Evolutionary conservation across 225 moss, liverwort and hornwort species (phyloP).

Genomic region (Asterella californica): DNA sequence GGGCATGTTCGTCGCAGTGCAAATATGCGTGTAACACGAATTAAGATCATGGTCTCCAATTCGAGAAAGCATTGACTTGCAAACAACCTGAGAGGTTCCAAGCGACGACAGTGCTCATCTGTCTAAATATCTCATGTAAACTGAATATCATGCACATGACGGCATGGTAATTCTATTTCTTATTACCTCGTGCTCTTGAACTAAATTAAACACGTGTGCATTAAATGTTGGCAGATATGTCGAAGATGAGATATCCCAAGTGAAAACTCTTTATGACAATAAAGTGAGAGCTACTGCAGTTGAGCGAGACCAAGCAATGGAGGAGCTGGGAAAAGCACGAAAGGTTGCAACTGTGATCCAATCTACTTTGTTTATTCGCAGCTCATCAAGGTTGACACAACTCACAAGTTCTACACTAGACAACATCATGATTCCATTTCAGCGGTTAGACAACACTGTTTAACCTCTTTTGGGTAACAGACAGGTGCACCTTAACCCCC

Average conservation of each 20-base stretch:
- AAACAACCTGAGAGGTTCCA: background rate
- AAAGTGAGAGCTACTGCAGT: constrained; percentile 40
- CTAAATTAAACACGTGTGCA: background rate
- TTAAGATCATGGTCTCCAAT: background rate
- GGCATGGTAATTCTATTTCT: background rate
- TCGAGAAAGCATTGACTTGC: background rate
- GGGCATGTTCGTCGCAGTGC: constrained; percentile 3
- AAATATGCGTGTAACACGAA: background rate
- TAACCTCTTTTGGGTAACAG: no score
- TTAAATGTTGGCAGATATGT: constrained; percentile 54
- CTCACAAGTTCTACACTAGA: background rate
- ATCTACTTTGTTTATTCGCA: background rate
- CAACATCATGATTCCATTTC: background rate
- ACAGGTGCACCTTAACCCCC: no score
- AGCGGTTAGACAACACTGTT: no score
- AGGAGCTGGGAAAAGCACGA: constrained; percentile 36
- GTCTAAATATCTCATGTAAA: background rate
- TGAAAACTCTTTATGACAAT: constrained; percentile 57
- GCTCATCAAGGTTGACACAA: background rate
- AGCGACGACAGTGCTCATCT: background rate
- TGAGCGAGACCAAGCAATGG: constrained; percentile 58
- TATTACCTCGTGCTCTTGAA: background rate
- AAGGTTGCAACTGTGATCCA: constrained; percentile 39
- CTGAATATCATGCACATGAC: background rate
- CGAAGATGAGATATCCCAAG: constrained; percentile 64